phyloP scores from a whole-genome alignment of 768 basidiomycete genomes.

The Lyophyllum decastes region DNA sequence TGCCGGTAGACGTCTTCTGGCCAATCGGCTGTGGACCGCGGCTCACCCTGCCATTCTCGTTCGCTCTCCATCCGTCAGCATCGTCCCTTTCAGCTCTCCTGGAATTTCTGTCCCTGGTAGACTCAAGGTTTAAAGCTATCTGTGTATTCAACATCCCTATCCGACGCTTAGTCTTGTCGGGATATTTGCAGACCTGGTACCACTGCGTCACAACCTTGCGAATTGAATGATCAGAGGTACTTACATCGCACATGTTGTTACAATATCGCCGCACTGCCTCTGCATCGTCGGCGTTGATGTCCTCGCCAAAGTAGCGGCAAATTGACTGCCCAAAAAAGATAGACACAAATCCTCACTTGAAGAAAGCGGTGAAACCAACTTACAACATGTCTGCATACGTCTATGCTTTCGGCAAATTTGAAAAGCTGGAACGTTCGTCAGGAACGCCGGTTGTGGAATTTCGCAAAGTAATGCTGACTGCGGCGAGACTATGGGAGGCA shows the following conservation, averaged over 20 bases:
- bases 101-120: constrained; percentile 15
- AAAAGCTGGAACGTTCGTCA: constrained; percentile 26
- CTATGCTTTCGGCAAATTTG: constrained; percentile 58
- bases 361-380: constrained; percentile 23
- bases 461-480: constrained; percentile 41
- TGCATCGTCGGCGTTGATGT: constrained; percentile 49
- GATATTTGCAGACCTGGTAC: constrained; percentile 74
- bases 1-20: background rate
- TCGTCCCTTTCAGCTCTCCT: background rate
- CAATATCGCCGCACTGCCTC: constrained; percentile 55
- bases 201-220: background rate
- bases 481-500: constrained; percentile 60
- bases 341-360: background rate
- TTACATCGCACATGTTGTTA: constrained; percentile 79
- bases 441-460: background rate
- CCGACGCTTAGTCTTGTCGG: constrained; percentile 58
- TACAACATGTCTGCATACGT: constrained; percentile 73
- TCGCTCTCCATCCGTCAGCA: background rate
- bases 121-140: constrained; percentile 22
- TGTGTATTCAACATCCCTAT: constrained; percentile 50
- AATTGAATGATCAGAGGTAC: constrained; percentile 19
- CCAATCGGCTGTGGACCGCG: background rate
- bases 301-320: constrained; percentile 82
- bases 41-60: background rate
- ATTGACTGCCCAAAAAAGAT: constrained; percentile 47